Percentiles rank a stretch among this genome's conserved stretches.
Evolutionary conservation across 495 filamentous ascomycete species (phyloP).

Genomic region (Tetracladium setigerum): DNA sequence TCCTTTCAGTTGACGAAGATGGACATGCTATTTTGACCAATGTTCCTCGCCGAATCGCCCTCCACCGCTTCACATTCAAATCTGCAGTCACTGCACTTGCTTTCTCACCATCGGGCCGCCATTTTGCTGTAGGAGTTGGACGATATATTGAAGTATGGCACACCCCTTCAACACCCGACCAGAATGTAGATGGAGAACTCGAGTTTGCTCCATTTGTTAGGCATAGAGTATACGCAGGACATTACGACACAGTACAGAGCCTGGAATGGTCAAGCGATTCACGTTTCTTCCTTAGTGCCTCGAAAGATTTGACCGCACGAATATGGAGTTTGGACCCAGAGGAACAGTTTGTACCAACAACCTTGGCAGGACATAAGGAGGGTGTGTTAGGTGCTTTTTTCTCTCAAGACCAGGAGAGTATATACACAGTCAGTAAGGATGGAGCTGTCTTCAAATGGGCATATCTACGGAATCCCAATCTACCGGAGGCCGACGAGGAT

Average conservation of each 20-base stretch:
- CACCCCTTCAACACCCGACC: slow-evolving; percentile 79
- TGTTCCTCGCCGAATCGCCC: slow-evolving; percentile 70
- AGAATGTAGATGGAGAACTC: slow-evolving; percentile 68
- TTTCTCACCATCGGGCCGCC: slow-evolving; percentile 84
- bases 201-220: slow-evolving; percentile 93
- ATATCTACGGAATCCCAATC: slow-evolving; percentile 48
- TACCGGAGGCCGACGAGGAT: slow-evolving; percentile 42
- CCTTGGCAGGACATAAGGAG: slow-evolving; percentile 81
- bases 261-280: slow-evolving; percentile 96
- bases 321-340: slow-evolving; percentile 91
- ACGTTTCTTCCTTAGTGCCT: slow-evolving; percentile 83
- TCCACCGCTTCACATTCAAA: slow-evolving; percentile 93
- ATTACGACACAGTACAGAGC: slow-evolving; percentile 77
- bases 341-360: slow-evolving; percentile 82
- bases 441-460: slow-evolving; percentile 56
- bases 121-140: slow-evolving; percentile 82
- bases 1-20: slow-evolving; percentile 90
- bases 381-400: slow-evolving; percentile 86
- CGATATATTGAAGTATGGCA: slow-evolving; percentile 91
- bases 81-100: slow-evolving; percentile 72
- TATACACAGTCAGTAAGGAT: slow-evolving; percentile 52
- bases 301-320: slow-evolving; percentile 84
- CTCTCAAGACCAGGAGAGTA: slow-evolving; percentile 77
- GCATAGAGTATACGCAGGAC: slow-evolving; percentile 76
- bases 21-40: slow-evolving; percentile 89